Conservation (phyloP, 129 eudicot genomes). For the Tagetes patula region DNA sequence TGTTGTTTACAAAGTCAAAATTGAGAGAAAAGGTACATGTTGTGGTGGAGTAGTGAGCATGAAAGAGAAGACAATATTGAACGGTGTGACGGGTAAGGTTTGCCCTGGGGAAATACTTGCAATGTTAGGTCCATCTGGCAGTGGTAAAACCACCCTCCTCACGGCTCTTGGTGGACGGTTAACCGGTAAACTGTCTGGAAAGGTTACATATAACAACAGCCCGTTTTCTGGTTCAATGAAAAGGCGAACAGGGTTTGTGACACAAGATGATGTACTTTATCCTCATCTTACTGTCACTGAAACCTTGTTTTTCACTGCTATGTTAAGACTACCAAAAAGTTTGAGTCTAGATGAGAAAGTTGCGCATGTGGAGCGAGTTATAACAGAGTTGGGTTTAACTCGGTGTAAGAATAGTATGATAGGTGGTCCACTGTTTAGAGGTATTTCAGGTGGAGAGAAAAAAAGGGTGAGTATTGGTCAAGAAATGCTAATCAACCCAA, state of each 20-base stretch:
- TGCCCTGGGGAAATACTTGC: slow-evolving; percentile 93
- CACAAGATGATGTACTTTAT: slow-evolving; percentile 89
- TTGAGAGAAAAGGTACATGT: slow-evolving; percentile 50
- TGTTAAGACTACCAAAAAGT: slow-evolving; percentile 68
- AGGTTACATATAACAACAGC: slow-evolving; percentile 73
- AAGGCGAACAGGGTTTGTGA: slow-evolving; percentile 90
- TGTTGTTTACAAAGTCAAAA: slow-evolving; percentile 66
- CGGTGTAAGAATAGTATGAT: slow-evolving; percentile 83
- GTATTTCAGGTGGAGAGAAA: slow-evolving; percentile 89
- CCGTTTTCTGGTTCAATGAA: slow-evolving; percentile 79
- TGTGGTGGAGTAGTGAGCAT: slow-evolving; percentile 48
- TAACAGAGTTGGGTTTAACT: slow-evolving; percentile 67
- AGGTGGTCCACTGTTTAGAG: slow-evolving; percentile 90
- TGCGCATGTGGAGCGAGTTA: slow-evolving; percentile 67
- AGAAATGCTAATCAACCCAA: slow-evolving; percentile 95
- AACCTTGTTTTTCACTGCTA: slow-evolving; percentile 87
- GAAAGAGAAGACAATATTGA: slow-evolving; percentile 72
- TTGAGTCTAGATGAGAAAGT: slow-evolving; percentile 60
- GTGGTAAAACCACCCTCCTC: slow-evolving; percentile 94
- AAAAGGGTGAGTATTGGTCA: slow-evolving; percentile 91
- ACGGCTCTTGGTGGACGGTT: slow-evolving; percentile 98
- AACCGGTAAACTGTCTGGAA: slow-evolving; percentile 66
- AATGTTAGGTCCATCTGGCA: slow-evolving; percentile 98
- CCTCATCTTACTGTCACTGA: slow-evolving; percentile 93
- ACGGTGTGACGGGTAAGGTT: slow-evolving; percentile 77